Conservation (phyloP, 805 yeast genomes). For the Candida hispaniensis region DNA sequence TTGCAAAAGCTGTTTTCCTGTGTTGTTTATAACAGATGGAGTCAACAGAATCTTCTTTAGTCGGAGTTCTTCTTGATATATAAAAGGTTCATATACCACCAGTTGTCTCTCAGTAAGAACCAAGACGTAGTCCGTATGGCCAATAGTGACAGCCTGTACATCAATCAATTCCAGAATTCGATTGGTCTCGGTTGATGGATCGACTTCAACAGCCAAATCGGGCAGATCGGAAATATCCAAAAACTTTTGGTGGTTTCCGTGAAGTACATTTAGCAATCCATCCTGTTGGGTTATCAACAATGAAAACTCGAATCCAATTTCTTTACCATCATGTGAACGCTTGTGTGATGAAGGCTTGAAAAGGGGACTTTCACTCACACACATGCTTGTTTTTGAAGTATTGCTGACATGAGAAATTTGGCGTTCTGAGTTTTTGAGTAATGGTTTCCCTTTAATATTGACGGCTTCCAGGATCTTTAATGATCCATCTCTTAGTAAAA, state of each 20-base stretch:
- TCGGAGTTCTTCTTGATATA: constrained; percentile 8
- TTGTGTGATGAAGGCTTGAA: too few species aligned
- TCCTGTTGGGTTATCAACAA: too few species aligned
- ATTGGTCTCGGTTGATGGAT: too few species aligned
- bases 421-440: constrained; percentile 6
- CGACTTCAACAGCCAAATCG: too few species aligned
- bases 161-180: too few species aligned
- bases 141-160: too few species aligned
- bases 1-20: constrained; percentile 3
- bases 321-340: too few species aligned
- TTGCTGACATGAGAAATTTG: constrained; percentile 6
- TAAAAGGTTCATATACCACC: constrained; percentile 10
- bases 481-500: constrained; percentile 9
- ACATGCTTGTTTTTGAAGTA: too few species aligned
- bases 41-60: constrained; percentile 9
- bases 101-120: constrained; percentile 5
- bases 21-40: constrained; percentile 7
- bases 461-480: constrained; percentile 12
- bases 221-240: constrained; percentile 11
- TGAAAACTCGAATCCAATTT: too few species aligned
- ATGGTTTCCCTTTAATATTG: constrained; percentile 9
- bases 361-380: too few species aligned
- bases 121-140: constrained; percentile 5
- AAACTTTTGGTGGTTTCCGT: constrained; percentile 1
- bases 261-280: constrained; percentile 1